Evolutionary conservation across 192 early-diverging fungal species (phyloP), one percentile per base, ranked within the genome.

Genomic region (Linderina pennispora): DNA sequence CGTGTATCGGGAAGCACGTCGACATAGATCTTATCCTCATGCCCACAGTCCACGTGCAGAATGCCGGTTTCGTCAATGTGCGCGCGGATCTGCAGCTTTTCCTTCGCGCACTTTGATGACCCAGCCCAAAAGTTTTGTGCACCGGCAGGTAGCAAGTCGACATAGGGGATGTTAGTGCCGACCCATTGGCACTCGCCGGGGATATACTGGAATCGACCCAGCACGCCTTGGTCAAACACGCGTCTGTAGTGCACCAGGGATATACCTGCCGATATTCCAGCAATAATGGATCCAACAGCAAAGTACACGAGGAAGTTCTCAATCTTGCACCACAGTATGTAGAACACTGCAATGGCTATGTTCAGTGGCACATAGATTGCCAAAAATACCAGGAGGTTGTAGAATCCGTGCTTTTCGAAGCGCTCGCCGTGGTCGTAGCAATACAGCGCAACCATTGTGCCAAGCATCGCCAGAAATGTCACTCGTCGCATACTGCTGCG

Each of bases 121-220:
- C 77, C 78, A 8, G 78, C 67, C 78, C 78, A 80, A 55, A 80
- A 80, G 49, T 80, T 80, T 35, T 78, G 76, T n/a, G 65, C 36
- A 4, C 69, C 62, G 2, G 65, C 61, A 0, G 78, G 78, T 31
- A 80, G 45, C 33, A 80, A 43, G 33, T 80, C 78, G 11, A 76
- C 32, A 40, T 60, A 37, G 5, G 77, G 77, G n/a, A 71, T 48
- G 38, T 79, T 79, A 7, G 32, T 24, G 1, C 77, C 77, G 1
- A 57, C 37, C 77, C 77, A 79, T 8, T 60, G 51, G 20, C 77
- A 79, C 43, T 77, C 58, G 23, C 50, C 49, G 9, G 60, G 52
- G 15, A 22, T 34, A 21, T 59, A 36, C 8, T 52, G 26, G 3
- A 71, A 25, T 0, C 1, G 19, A 14, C 50, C 51, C 8, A 50